Conservation (phyloP, 1,284 basidiomycete species). For the Bondarzewia mesenterica region DNA sequence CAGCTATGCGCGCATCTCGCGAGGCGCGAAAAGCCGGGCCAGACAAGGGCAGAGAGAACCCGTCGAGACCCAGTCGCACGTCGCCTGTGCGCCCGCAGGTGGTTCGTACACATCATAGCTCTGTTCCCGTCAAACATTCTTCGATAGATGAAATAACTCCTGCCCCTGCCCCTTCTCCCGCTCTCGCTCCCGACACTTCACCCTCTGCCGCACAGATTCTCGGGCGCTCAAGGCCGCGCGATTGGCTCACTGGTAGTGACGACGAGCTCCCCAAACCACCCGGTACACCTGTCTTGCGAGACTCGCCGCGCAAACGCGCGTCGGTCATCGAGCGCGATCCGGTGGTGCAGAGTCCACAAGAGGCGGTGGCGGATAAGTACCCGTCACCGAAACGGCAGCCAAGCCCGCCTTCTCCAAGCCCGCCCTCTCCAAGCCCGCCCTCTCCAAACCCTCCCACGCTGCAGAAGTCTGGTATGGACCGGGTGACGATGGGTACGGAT, state of each 20-base stretch:
- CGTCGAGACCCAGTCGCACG: conserved; percentile 1
- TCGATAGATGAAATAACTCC: conserved; percentile 3
- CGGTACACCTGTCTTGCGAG: conserved; percentile 42
- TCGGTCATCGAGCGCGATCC: conserved; percentile 52
- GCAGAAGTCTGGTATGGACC: conserved; percentile 3
- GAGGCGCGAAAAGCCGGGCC: conserved; percentile 1
- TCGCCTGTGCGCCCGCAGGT: conserved; percentile 24
- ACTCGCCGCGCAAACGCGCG: conserved; percentile 63
- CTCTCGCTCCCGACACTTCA: neutral
- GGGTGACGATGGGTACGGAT: neutral
- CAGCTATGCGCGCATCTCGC: conserved; percentile 41
- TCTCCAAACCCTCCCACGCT: neutral
- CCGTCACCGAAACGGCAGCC: conserved; percentile 17
- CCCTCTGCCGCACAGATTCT: conserved; percentile 11
- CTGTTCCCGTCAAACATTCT: conserved; percentile 23
- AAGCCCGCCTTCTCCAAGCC: conserved; percentile 15
- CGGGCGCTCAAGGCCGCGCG: conserved; percentile 28
- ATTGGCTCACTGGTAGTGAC: conserved; percentile 69
- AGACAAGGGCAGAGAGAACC: neutral
- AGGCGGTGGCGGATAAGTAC: conserved; percentile 38
- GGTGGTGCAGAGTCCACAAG: conserved; percentile 33
- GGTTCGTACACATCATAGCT: conserved; percentile 35
- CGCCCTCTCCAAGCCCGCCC: conserved; percentile 9
- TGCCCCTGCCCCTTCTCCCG: conserved; percentile 9
- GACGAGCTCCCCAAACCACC: conserved; percentile 23